Evolutionary conservation across 495 filamentous ascomycete species (phyloP).

Genomic region (Thozetella sp.): DNA sequence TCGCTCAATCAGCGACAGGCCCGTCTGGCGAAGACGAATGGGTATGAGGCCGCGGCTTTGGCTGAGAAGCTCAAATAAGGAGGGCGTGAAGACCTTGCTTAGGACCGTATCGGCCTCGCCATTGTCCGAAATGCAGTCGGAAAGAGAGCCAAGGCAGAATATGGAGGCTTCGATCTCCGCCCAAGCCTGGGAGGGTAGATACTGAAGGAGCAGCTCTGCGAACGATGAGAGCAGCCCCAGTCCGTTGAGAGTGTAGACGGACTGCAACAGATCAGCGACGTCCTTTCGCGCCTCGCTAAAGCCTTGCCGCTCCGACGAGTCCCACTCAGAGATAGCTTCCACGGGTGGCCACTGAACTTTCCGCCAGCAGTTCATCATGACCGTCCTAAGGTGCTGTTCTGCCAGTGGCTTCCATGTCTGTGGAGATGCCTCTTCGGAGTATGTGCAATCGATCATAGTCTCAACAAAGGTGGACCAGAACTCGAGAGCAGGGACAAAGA

Average conservation of each 20-base stretch:
- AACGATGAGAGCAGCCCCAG: slow-evolving; percentile 70
- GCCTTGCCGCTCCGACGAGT: slow-evolving; percentile 66
- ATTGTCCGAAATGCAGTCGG: slow-evolving; percentile 74
- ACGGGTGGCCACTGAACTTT: slow-evolving; percentile 64
- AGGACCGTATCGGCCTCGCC: slow-evolving; percentile 66
- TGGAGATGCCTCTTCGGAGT: slow-evolving; percentile 22
- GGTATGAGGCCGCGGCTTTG: slow-evolving; percentile 53
- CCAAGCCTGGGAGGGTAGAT: slow-evolving; percentile 66
- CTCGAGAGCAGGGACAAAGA: slow-evolving; percentile 76
- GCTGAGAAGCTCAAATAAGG: slow-evolving; percentile 60
- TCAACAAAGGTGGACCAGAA: slow-evolving; percentile 81
- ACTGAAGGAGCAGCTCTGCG: slow-evolving; percentile 60
- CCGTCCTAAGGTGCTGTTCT: slow-evolving; percentile 49
- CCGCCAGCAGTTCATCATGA: slow-evolving; percentile 59
- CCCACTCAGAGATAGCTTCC: slow-evolving; percentile 61
- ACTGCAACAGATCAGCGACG: slow-evolving; percentile 77
- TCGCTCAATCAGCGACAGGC: slow-evolving; percentile 74
- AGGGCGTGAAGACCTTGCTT: slow-evolving; percentile 66
- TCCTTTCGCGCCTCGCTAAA: slow-evolving; percentile 83
- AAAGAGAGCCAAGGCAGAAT: slow-evolving; percentile 76
- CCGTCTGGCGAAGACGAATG: slow-evolving; percentile 72
- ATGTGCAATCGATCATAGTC: slow-evolving; percentile 43
- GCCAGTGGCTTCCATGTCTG: slow-evolving; percentile 31
- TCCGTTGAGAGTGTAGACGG: slow-evolving; percentile 72
- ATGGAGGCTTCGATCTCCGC: slow-evolving; percentile 76